A percentile compares a stretch with the other conserved stretches of the same genome.
phyloP scores from a whole-genome alignment of 768 basidiomycete genomes.

The Russula lepida region DNA sequence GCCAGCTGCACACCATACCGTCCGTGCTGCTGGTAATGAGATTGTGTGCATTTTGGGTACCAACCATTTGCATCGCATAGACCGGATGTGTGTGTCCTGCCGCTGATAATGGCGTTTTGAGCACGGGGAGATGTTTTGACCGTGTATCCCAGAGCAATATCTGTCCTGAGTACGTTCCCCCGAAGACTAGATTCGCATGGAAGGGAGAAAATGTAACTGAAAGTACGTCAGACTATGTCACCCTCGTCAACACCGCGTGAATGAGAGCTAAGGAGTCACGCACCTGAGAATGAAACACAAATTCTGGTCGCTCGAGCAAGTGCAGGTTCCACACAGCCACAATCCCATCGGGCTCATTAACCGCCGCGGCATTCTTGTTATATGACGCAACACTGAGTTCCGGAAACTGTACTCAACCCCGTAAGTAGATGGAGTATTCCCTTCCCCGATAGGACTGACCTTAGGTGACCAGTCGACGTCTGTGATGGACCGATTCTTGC shows the following conservation, averaged over 20 bases:
- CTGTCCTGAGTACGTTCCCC: constrained; percentile 99
- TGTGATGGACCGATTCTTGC: constrained; percentile 90
- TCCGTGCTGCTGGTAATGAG: constrained; percentile 95
- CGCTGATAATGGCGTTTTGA: constrained; percentile 94
- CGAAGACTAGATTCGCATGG: constrained; percentile 94
- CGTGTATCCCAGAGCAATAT: constrained; percentile 98
- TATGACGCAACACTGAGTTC: constrained; percentile 94
- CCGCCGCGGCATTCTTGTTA: constrained; percentile 89
- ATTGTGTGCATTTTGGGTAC: constrained; percentile 98
- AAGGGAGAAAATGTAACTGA: constrained; percentile 97
- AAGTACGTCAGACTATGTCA: constrained; percentile 76
- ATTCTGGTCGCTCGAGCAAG: constrained; percentile 90
- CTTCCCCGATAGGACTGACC: constrained; percentile 35
- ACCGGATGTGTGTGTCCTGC: constrained; percentile 98
- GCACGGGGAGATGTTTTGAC: constrained; percentile 89
- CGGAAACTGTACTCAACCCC: constrained; percentile 56
- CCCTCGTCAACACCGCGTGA: constrained; percentile 15
- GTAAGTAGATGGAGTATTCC: not conserved
- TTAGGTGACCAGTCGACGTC: constrained; percentile 98
- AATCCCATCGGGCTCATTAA: constrained; percentile 95
- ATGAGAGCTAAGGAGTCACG: constrained; percentile 21
- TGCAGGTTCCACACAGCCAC: constrained; percentile 98
- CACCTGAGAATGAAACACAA: constrained; percentile 97
- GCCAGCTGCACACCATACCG: constrained; percentile 94
- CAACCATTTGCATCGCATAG: constrained; percentile 97